Base-by-base conservation (phyloP, 169 alveolate genomes). In the Besnoitia besnoiti region DNA sequence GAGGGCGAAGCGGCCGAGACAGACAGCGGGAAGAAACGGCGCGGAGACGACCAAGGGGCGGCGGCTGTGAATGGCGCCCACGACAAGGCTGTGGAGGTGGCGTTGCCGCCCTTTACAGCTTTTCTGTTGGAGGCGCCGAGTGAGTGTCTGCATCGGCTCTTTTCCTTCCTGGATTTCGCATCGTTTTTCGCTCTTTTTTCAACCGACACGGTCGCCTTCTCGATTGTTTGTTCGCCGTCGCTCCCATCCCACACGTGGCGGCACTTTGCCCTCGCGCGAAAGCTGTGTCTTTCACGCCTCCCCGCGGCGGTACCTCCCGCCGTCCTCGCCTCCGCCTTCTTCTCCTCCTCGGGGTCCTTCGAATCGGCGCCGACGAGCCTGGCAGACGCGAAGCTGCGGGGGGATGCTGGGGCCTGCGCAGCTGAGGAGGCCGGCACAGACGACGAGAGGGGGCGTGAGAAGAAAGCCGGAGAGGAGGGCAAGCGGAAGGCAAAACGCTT, bases 91-190 rank as follows among this genome's bases (percentile, higher is more conserved):
- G 55, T 14, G 55, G 55, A 35, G 44, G 80, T 37, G 10, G 80
- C 3, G 80, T 33, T 5, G 46, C 3, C 67, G 14, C 80, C 44
- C 30, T 67, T 67, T n/a, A 67, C 80, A 0, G 40, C 80, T 67
- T 37, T 77, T 77, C 87, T 77, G 37, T 19, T 40, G 87, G 40
- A 51, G 87, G 87, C 61, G 12, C 87, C 87, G n/a, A 27, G 40
- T 14, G 87, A 77, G 40, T 77, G 87, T 42, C 59, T 77, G 39
- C 59, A 77, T 39, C 19, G 61, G 3, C 87, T 77, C 39, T 27
- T 77, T 19, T 4, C 59, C 59, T 77, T 37, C 35, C 33, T 77
- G 14, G 87, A 77, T 24, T 77, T 77, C 55, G 35, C 87, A n/a
- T 19, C 87, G 10, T 77, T 77, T 37, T 35, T 77, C 40, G 35